Base-by-base conservation (phyloP, 2,329 filamentous ascomycete genomes). In the Cadophora sp. region DNA sequence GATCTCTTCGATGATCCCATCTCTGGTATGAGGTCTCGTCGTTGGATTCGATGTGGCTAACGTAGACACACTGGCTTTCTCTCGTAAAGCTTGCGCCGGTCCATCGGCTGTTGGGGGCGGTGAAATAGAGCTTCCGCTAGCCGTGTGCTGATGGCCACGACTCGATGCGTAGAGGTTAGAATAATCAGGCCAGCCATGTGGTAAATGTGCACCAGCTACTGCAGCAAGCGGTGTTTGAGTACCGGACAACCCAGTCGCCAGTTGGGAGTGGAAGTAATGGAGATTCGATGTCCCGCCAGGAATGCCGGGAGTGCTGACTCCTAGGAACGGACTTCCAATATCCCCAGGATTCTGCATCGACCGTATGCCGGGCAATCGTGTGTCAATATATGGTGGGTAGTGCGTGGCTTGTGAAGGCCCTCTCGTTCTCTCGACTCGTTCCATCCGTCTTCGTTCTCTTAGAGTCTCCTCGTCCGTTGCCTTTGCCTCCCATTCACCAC, bases 251-350 rank as follows among this genome's bases (percentile, higher is more conserved):
- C 89, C 89, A 29, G 86, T 85, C 9, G 89, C 87, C 4, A 95
- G 83, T 72, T 94, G 92, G 22, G 91, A 88, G 77, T 94, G 92
- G 76, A 96, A 95, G 79, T 95, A 96, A 78, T 91, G 90, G 74
- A 95, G 84, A 73, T 92, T 94, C 12, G 90, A 90, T 12, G 91
- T 91, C 34, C 91, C 91, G 67, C 92, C 91, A 5, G 91, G 85
- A 56, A 91, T 86, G 0, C 88, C 88, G 2, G 87, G 87, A 24
- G 87, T 88, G n/a, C 84, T 82, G 75, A 84, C 84, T 73, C 83
- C 90, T 73, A 86, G 82, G 79, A 86, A 91, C 74, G 82, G 88
- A 77, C 80, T 85, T 29, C 83, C 82, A 26, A 86, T 73, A 71
- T 89, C 86, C 53, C 73, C 73, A 72, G 75, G 46, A 70, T 72